Conservation (phyloP, 495 filamentous ascomycete genomes). For the Pseudomonodictys pantanalensis region DNA sequence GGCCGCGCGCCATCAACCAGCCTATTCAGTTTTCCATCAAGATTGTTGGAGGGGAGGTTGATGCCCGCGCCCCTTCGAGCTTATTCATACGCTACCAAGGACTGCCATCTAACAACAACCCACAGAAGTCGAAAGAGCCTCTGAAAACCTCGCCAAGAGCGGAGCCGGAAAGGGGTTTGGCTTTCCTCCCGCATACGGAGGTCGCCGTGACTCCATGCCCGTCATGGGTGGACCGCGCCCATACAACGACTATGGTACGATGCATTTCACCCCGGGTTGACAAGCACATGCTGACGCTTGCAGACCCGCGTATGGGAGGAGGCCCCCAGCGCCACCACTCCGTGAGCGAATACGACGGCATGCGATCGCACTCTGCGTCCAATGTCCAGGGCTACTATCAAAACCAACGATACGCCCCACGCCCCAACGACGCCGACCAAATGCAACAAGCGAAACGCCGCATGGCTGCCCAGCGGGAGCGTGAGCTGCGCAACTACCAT, state of each 20-base stretch:
- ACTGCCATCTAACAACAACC: constrained; percentile 5
- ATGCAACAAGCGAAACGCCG: constrained; percentile 98
- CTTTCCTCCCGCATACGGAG: constrained; percentile 56
- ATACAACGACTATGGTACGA: constrained; percentile 56
- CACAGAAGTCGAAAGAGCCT: constrained; percentile 92
- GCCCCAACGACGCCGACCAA: constrained; percentile 93
- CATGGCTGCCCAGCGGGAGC: constrained; percentile 97
- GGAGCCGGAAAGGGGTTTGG: constrained; percentile 74
- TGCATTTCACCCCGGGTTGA: not conserved
- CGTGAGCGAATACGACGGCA: constrained; percentile 79
- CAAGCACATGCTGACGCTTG: constrained; percentile 7
- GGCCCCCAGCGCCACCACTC: constrained; percentile 71
- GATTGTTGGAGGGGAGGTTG: no score
- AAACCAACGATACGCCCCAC: constrained; percentile 85
- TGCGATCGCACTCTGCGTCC: constrained; percentile 66
- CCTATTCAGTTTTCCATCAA: no score
- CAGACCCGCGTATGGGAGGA: constrained; percentile 53
- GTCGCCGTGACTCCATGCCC: constrained; percentile 84
- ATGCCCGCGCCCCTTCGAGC: no score
- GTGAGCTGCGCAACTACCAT: constrained; percentile 98
- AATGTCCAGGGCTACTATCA: constrained; percentile 94
- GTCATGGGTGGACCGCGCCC: constrained; percentile 54
- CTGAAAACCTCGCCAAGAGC: constrained; percentile 93
- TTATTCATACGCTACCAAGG: no score
- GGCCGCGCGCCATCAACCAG: no score